Evolutionary conservation across 306 rosid species (phyloP).

Genomic region (Vicia faba): DNA sequence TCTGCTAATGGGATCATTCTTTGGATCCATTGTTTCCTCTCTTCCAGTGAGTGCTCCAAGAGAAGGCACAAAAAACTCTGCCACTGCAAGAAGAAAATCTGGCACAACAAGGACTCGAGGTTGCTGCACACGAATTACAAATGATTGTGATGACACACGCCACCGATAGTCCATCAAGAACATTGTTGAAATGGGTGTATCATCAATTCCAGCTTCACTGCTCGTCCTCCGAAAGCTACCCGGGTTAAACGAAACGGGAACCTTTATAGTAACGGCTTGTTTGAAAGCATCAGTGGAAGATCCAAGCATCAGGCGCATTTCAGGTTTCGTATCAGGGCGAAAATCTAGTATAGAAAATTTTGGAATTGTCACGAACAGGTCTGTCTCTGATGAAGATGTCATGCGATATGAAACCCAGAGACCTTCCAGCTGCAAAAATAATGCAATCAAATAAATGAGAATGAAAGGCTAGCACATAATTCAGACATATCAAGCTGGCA

Average conservation of each 20-base stretch:
- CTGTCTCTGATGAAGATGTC: constrained; percentile 90
- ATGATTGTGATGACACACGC: constrained; percentile 74
- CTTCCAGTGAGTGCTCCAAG: constrained; percentile 88
- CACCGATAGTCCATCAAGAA: constrained; percentile 93
- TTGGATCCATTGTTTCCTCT: constrained; percentile 85
- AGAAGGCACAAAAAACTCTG: constrained; percentile 94
- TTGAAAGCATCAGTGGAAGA: constrained; percentile 77
- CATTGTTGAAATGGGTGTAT: constrained; percentile 80
- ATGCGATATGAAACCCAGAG: constrained; percentile 93
- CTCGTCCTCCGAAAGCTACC: constrained; percentile 54
- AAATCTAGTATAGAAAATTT: constrained; percentile 81
- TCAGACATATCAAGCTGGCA: constrained; percentile 30
- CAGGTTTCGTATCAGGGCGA: constrained; percentile 87
- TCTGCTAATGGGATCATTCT: constrained; percentile 79
- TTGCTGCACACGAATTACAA: constrained; percentile 90
- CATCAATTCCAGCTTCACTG: constrained; percentile 51
- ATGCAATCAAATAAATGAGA: constrained; percentile 33
- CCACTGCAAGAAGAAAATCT: constrained; percentile 96
- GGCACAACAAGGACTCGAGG: constrained; percentile 96
- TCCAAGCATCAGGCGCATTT: constrained; percentile 99
- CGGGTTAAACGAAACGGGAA: constrained; percentile 52
- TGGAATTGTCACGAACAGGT: constrained; percentile 87
- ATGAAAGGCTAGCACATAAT: constrained; percentile 22
- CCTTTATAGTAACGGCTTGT: constrained; percentile 62
- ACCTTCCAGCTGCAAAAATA: constrained; percentile 78